Base-by-base conservation (phyloP, 2,329 filamentous ascomycete genomes). In the Berkeleyomyces basicola region DNA sequence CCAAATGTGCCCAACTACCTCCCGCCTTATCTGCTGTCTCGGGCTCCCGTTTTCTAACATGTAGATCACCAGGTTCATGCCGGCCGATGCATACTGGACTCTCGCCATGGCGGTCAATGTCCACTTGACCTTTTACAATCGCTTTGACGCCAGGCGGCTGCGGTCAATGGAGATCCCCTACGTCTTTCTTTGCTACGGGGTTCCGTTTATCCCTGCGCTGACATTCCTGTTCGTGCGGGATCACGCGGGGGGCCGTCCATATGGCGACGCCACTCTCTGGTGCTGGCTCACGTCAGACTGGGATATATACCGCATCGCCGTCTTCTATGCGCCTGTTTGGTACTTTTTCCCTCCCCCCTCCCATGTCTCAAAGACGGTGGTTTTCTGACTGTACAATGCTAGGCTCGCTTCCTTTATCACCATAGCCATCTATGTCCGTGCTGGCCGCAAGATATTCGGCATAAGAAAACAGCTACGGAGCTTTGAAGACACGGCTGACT, bases 31-130 rank as follows among this genome's bases (percentile, higher is more conserved):
- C 43, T 61, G 44, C 11, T 46, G 33, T 11, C 11, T 3, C 6
- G 49, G 47, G 7, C 37, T n/a, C 33, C 9, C 31, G 2, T n/a
- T 9, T 9, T 36, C 59, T 61, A 58, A 64, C 53, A n/a, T 33
- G 3, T n/a, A 31, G 51, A 3, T 10, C 7, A 39, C 6, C 49
- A 88, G 84, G 83, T 88, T 88, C 69, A 81, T 87, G 76, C 82
- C 83, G 1, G 84, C 85, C 3, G 85, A 88, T 73, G 82, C 84
- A 0, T 74, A 85, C 43, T 90, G 84, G 86, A 85, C 85, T 0
- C 76, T 90, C 66, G 83, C 83, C 61, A 91, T 92, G 87, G 86
- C 87, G 1, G 76, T 83, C 67, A 92, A 91, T 70, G 87, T 92
- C 61, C 87, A 87, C 70, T 73, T 91, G 7, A 89, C 87, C 0